Evolutionary conservation across 805 yeast species (phyloP), one percentile per base, ranked within the genome.

Genomic region (Cyberlindnera mrakii): DNA sequence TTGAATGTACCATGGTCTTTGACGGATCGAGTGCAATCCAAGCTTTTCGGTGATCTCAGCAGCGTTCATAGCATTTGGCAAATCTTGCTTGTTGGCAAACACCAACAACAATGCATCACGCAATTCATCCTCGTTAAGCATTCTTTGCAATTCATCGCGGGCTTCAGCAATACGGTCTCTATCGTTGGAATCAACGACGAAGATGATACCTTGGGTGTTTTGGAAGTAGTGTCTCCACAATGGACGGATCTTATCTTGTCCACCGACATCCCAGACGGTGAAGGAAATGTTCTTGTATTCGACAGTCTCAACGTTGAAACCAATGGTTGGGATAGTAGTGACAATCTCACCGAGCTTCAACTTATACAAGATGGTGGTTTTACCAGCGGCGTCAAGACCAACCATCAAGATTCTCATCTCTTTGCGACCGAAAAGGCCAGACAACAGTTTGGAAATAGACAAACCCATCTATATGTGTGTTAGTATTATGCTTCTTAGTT

Each of bases 181-280:
- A 72, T 91, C 98, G 74, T 90, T 89, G 50, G 96, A 86, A 75
- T 91, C 98, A 58, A 91, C 96, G 52, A 91, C 98, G 66, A 90
- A 91, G 67, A 91, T 90, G 65, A 91, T 87, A 75, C 97, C 97
- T 72, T 91, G 97, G 49, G 97, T 89, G 79, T 91, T 91, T 74
- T 91, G 96, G 86, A 82, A 91, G 70, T 91, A 91, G 72, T 91
- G 95, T 80, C 97, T 85, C 98, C 98, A 91, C 70, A 91, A 76
- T 47, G 98, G 96, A 75, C 98, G 86, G 64, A 91, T 91, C 74
- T 90, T 90, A 71, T 89, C 96, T 77, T 91, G 98, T 80, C 98
- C 98, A 85, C 98, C 98, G 59, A 90, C 96, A 80, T 91, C 98
- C 98, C 97, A 89, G 53, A 89, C 96, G 48, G 96, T 88, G 74